phyloP scores from a whole-genome alignment of 164 flowering plant species.

The Chimonanthus praecox region DNA sequence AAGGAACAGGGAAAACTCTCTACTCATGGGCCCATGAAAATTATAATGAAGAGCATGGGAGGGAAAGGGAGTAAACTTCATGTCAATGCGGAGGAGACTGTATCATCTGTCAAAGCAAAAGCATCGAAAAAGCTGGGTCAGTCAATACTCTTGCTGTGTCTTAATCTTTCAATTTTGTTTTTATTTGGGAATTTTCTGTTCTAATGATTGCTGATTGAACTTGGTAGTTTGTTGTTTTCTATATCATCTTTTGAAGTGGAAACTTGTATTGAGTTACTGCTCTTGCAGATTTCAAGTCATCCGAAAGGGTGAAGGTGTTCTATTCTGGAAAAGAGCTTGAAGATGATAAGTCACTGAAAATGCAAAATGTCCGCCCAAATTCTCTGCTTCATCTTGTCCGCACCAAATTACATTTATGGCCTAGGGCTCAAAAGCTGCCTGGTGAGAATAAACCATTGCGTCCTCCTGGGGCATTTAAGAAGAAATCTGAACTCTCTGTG shows the following conservation, averaged over 20 bases:
- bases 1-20: slow-evolving; percentile 74
- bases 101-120: slow-evolving; percentile 68
- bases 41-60: slow-evolving; percentile 89
- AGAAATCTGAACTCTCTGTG: slow-evolving; percentile 89
- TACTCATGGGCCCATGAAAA: slow-evolving; percentile 73
- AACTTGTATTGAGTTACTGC: background rate
- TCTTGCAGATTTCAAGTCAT: slow-evolving; percentile 66
- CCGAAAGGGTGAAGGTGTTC: slow-evolving; percentile 66
- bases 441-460: slow-evolving; percentile 87
- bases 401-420: slow-evolving; percentile 69
- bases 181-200: background rate
- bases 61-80: slow-evolving; percentile 90
- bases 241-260: background rate
- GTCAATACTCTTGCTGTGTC: slow-evolving; percentile 3
- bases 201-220: background rate
- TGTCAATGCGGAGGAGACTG: slow-evolving; percentile 76
- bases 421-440: slow-evolving; percentile 89
- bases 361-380: slow-evolving; percentile 79
- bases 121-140: slow-evolving; percentile 92
- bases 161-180: background rate
- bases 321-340: slow-evolving; percentile 86
- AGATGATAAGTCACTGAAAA: slow-evolving; percentile 60
- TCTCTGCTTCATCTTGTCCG: slow-evolving; percentile 94
- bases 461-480: slow-evolving; percentile 99
- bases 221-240: background rate